Conservation (phyloP, 176 grass and related monocot genomes). For the Oryza brachyantha region DNA sequence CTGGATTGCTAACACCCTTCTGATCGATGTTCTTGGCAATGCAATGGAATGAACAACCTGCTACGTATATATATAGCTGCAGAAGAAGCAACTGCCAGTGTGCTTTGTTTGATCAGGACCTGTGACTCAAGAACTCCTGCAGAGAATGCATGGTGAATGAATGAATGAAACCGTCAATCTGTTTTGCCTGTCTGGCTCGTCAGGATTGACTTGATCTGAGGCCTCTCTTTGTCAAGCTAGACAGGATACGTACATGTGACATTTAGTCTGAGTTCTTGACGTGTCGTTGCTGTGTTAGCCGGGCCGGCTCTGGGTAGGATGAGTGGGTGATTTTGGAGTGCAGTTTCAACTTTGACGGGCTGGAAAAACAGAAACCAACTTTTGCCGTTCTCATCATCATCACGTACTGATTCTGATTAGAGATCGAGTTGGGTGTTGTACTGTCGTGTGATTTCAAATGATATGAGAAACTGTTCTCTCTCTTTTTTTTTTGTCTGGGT, state of each 20-base stretch:
- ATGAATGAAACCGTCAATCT: no score
- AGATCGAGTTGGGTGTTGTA: no score
- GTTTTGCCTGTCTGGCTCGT: neutral
- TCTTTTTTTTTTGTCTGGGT: no score
- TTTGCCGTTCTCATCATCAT: neutral
- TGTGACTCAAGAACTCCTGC: neutral
- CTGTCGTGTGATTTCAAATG: neutral
- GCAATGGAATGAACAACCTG: neutral
- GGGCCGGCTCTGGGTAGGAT: neutral
- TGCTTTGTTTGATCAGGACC: slow-evolving; percentile 26
- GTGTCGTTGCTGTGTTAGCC: neutral
- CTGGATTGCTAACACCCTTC: neutral
- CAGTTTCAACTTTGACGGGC: neutral
- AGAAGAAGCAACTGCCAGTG: neutral
- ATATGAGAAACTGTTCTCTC: neutral
- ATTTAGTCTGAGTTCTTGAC: neutral
- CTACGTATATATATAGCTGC: slow-evolving; percentile 21
- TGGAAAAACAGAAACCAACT: neutral
- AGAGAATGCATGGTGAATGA: neutral
- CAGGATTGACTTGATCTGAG: slow-evolving; percentile 7
- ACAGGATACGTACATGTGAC: neutral
- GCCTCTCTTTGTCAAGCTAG: neutral
- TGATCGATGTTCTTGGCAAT: no score
- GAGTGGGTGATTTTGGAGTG: neutral
- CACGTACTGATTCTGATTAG: no score